Evolutionary conservation across 805 yeast species (phyloP).

Genomic region (Kluyveromyces nonfermentans): DNA sequence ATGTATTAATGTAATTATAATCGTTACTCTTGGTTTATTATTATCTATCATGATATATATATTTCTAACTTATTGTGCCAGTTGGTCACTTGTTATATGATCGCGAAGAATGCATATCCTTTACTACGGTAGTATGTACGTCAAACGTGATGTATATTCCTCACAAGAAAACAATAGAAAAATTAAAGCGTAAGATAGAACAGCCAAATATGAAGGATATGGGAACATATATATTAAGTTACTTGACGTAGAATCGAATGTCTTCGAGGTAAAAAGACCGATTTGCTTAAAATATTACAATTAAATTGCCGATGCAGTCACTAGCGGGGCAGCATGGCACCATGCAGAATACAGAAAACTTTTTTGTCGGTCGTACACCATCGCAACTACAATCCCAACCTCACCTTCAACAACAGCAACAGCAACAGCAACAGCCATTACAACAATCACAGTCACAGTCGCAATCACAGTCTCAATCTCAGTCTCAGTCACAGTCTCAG

Average conservation of each 20-base stretch:
- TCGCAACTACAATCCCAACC: constrained; percentile 11
- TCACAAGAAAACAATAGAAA: not conserved
- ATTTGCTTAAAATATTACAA: not conserved
- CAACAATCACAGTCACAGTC: constrained; percentile 11
- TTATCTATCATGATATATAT: not conserved
- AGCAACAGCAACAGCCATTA: constrained; percentile 15
- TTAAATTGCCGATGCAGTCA: constrained; percentile 15
- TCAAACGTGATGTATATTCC: not conserved
- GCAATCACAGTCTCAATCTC: constrained; percentile 14
- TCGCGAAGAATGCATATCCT: not conserved
- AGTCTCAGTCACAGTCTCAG: constrained; percentile 16
- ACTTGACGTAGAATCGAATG: not conserved
- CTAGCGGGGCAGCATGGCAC: constrained; percentile 22
- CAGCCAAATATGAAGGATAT: constrained; percentile 5
- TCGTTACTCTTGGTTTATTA: not conserved
- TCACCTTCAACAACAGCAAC: constrained; percentile 4
- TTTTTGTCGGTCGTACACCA: constrained; percentile 8
- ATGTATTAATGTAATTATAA: not conserved
- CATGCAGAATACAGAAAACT: constrained; percentile 24
- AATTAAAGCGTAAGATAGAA: not conserved
- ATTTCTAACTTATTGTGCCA: too few species aligned
- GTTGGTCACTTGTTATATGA: too few species aligned
- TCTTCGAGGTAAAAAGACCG: not conserved
- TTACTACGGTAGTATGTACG: not conserved
- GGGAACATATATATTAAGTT: constrained; percentile 18